These are phyloP conservation scores for Puccinia coronata DNA, from an alignment of 1,284 basidiomycete species.

Conservation along the genomic window DNA sequence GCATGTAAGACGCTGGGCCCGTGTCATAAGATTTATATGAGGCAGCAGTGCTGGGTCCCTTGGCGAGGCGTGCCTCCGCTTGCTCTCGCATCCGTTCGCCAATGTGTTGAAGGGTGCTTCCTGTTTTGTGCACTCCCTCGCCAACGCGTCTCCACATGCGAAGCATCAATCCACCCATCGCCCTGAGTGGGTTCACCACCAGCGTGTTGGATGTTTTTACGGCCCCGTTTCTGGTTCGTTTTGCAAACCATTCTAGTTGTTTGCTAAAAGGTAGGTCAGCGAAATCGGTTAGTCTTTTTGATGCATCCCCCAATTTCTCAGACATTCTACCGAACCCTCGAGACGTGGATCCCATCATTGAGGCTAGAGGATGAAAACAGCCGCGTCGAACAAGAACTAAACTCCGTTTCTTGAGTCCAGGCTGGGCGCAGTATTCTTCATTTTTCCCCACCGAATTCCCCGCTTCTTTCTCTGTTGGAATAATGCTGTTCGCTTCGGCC, in stretches of 20 bases:
- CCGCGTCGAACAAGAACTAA: slow-evolving; percentile 5
- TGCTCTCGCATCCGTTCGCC: slow-evolving; percentile 10
- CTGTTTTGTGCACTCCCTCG: slow-evolving; percentile 15
- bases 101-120: slow-evolving; percentile 17
- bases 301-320: not conserved
- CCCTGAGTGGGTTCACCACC: no score
- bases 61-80: not conserved
- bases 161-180: not conserved
- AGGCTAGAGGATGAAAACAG: not conserved
- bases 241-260: not conserved
- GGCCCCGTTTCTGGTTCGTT: not conserved
- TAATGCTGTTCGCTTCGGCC: not conserved
- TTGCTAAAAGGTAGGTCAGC: not conserved
- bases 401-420: not conserved
- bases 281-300: not conserved
- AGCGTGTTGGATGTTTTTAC: no score
- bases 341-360: no score
- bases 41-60: not conserved
- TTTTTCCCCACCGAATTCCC: not conserved
- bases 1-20: no score
- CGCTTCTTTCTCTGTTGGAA: not conserved
- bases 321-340: not conserved
- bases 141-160: not conserved
- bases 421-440: not conserved
- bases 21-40: no score